Evolutionary conservation across 352 stramenopile genomes (phyloP).

Genomic region (Pythium rhizo-oryzae): DNA sequence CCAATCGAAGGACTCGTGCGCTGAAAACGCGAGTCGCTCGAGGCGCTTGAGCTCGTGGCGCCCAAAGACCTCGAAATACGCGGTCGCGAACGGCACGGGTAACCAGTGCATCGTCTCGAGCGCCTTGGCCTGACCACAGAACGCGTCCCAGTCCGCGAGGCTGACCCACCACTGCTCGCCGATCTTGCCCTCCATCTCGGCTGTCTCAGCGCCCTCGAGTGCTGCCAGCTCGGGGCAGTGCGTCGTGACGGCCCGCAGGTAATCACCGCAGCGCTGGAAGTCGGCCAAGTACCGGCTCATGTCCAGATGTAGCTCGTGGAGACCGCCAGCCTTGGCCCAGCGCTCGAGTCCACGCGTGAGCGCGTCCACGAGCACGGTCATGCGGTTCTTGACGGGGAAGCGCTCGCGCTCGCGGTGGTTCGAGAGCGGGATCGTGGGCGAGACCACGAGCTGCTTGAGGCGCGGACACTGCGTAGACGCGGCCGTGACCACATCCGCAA

Average conservation of each 20-base stretch:
- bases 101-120: background rate
- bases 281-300: background rate
- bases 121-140: background rate
- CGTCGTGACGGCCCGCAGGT: background rate
- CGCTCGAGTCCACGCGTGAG: background rate
- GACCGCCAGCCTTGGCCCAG: background rate
- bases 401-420: background rate
- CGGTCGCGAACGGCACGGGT: background rate
- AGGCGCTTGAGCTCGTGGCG: background rate
- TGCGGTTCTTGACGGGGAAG: slow-evolving; percentile 1
- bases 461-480: background rate
- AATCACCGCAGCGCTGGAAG: background rate
- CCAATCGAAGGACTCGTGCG: background rate
- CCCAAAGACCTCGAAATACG: background rate
- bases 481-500: background rate
- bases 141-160: background rate
- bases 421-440: background rate
- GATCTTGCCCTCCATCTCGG: background rate
- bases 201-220: background rate
- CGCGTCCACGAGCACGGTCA: background rate
- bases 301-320: background rate
- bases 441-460: background rate
- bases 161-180: slow-evolving; percentile 2
- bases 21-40: background rate
- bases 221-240: background rate